Percentiles rank a stretch among this genome's conserved stretches.
Evolutionary conservation across 2,329 filamentous ascomycete genomes (phyloP).

Genomic region (Fusarium napiforme): DNA sequence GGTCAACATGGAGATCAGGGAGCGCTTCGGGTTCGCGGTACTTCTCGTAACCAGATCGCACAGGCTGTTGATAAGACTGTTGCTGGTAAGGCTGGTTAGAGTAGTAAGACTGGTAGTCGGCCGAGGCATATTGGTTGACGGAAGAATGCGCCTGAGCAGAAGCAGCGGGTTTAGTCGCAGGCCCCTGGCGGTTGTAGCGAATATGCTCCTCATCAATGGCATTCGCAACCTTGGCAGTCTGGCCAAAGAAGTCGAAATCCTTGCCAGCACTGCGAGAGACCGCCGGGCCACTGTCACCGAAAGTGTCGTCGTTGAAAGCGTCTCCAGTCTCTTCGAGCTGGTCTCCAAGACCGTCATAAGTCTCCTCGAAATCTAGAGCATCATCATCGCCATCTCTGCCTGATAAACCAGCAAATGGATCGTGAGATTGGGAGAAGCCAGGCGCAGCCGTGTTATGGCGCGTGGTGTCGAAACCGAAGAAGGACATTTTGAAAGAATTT

Average conservation of each 20-base stretch:
- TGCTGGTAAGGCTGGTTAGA: constrained; percentile 38
- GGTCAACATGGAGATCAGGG: constrained; percentile 90
- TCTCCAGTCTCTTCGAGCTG: constrained; percentile 92
- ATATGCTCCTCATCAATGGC: constrained; percentile 92
- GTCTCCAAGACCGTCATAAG: constrained; percentile 93
- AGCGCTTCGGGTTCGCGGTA: constrained; percentile 87
- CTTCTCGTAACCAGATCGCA: constrained; percentile 88
- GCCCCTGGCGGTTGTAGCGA: constrained; percentile 80
- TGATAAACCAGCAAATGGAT: constrained; percentile 89
- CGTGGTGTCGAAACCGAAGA: constrained; percentile 86
- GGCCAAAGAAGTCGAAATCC: constrained; percentile 97
- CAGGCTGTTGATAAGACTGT: constrained; percentile 62
- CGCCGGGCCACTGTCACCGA: constrained; percentile 62
- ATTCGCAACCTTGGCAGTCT: constrained; percentile 86
- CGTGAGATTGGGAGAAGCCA: constrained; percentile 84
- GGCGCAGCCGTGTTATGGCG: constrained; percentile 75
- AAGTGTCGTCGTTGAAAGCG: constrained; percentile 97
- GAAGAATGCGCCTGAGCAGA: constrained; percentile 46
- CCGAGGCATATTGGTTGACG: constrained; percentile 54
- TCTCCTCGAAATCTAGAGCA: constrained; percentile 88
- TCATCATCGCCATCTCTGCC: constrained; percentile 70
- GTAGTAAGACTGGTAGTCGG: constrained; percentile 48
- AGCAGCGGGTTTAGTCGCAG: constrained; percentile 56
- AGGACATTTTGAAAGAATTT: constrained; percentile 73
- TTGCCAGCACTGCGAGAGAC: constrained; percentile 73